Percentiles rank a stretch among this genome's conserved stretches.
Conservation (phyloP, 2,329 filamentous ascomycete species). For the Magnaporthiopsis rhizophila region DNA sequence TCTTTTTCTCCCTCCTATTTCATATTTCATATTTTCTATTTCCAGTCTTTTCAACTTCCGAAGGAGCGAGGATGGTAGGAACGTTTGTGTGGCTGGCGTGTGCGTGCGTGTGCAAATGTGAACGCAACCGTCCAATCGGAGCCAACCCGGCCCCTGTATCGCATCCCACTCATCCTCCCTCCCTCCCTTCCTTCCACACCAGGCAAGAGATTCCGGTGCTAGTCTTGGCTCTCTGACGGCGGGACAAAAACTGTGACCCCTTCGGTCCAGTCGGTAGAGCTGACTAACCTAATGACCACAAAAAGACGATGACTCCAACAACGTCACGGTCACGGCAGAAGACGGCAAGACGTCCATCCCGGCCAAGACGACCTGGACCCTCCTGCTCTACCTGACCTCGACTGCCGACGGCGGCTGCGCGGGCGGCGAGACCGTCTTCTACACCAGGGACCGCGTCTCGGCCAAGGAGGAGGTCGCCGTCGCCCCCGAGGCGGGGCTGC, state of each 20-base stretch:
- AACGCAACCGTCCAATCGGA: not conserved
- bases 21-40: no score
- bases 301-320: slow-evolving; percentile 79
- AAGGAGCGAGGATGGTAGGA: no score
- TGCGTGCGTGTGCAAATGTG: not conserved
- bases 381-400: slow-evolving; percentile 80
- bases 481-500: slow-evolving; percentile 72
- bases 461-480: slow-evolving; percentile 61
- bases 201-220: not conserved
- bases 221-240: not conserved
- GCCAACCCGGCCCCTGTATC: not conserved
- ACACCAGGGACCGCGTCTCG: slow-evolving; percentile 56
- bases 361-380: slow-evolving; percentile 80
- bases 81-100: not conserved
- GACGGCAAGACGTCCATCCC: slow-evolving; percentile 27
- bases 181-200: not conserved
- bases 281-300: not conserved
- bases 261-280: no score
- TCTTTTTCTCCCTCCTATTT: slow-evolving; percentile 5
- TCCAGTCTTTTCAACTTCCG: slow-evolving; percentile 4
- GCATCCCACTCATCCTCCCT: no score
- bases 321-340: slow-evolving; percentile 48
- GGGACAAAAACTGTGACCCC: no score
- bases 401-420: slow-evolving; percentile 58
- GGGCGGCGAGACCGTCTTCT: slow-evolving; percentile 89